Evolutionary conservation across 192 early-diverging fungal species (phyloP).

Genomic region (Coemansia sp.): DNA sequence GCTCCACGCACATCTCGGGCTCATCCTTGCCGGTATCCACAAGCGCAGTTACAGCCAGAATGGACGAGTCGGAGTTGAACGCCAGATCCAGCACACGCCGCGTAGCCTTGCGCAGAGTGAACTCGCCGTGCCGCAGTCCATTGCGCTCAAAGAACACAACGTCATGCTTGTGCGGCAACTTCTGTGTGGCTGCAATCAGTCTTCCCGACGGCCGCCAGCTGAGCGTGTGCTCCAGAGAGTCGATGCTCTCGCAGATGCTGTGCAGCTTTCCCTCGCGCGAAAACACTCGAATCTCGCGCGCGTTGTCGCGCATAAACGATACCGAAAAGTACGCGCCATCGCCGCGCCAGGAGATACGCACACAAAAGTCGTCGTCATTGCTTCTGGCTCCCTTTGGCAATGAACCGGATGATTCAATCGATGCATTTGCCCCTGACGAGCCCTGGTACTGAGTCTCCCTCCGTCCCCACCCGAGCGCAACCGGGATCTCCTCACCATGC

Average conservation of each 20-base stretch:
- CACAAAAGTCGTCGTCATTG: conserved; percentile 64
- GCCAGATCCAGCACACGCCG: conserved; percentile 46
- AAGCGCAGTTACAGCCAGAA: conserved; percentile 71
- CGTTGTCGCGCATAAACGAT: conserved; percentile 64
- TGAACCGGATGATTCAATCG: not conserved
- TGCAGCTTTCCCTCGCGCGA: conserved; percentile 85
- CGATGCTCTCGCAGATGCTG: conserved; percentile 75
- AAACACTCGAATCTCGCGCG: conserved; percentile 63
- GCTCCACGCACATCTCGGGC: conserved; percentile 62
- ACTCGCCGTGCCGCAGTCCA: conserved; percentile 91
- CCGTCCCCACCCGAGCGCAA: conserved; percentile 94
- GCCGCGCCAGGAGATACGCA: conserved; percentile 86
- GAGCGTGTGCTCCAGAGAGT: conserved; percentile 73
- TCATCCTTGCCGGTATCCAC: conserved; percentile 16
- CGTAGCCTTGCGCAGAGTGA: conserved; percentile 62
- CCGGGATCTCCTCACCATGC: conserved; percentile 67
- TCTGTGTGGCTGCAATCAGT: conserved; percentile 78
- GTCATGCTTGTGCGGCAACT: conserved; percentile 75
- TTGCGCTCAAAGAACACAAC: conserved; percentile 95
- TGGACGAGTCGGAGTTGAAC: conserved; percentile 90
- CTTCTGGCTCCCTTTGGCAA: no score
- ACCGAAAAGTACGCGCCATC: conserved; percentile 83
- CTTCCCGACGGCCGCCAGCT: conserved; percentile 86
- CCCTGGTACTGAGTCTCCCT: conserved; percentile 99
- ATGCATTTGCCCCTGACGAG: not conserved